Percentiles rank a stretch among this genome's conserved stretches.
Conservation (phyloP, 2,329 filamentous ascomycete genomes). For the Hypoxylon sp. region DNA sequence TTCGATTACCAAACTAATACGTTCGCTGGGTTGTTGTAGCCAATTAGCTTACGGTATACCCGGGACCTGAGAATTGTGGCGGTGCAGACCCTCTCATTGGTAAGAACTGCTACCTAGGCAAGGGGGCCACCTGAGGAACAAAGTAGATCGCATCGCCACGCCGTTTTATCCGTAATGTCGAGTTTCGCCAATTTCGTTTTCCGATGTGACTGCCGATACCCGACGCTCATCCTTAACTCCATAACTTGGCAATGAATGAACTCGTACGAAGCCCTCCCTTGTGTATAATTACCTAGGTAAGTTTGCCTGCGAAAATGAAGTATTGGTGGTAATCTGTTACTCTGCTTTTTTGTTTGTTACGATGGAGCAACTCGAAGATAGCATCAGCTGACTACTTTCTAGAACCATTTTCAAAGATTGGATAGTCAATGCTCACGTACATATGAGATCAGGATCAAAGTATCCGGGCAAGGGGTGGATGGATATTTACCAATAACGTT, state of each 20-base stretch:
- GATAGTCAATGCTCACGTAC: background rate
- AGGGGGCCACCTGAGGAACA: background rate
- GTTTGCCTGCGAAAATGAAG: constrained; percentile 2
- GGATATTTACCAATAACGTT: constrained; percentile 8
- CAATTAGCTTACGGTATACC: constrained; percentile 12
- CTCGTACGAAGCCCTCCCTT: constrained; percentile 1
- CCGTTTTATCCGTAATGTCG: constrained; percentile 8
- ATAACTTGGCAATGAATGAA: background rate
- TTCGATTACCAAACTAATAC: constrained; percentile 14
- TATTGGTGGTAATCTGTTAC: background rate
- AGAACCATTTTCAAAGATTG: constrained; percentile 18
- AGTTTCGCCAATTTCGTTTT: constrained; percentile 18
- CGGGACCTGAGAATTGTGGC: constrained; percentile 36
- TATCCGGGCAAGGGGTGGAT: background rate
- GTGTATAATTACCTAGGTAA: background rate
- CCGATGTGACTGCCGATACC: constrained; percentile 6
- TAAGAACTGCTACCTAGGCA: background rate
- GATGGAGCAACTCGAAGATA: background rate
- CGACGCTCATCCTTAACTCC: background rate
- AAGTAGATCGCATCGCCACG: constrained; percentile 32
- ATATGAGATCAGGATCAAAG: constrained; percentile 8
- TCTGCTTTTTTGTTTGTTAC: constrained; percentile 9
- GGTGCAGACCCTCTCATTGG: constrained; percentile 38
- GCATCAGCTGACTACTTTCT: constrained; percentile 14
- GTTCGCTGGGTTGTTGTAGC: constrained; percentile 26